Evolutionary conservation across 2,329 filamentous ascomycete species (phyloP).

Genomic region (Decorospora gaudefroyi): DNA sequence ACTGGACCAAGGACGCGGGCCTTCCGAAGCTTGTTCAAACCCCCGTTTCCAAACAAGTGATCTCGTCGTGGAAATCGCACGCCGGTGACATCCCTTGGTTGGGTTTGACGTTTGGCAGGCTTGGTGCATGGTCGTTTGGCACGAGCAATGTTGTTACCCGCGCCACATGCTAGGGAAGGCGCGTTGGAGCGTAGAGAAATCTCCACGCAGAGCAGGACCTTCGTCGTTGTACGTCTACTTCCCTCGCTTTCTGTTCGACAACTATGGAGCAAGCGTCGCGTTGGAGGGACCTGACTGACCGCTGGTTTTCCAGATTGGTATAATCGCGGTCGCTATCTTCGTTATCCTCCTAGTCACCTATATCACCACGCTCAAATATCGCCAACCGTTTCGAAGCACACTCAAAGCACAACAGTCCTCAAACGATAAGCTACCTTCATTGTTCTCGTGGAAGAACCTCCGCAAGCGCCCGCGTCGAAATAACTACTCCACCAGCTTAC

Average conservation of each 20-base stretch:
- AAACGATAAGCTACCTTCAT: constrained; percentile 36
- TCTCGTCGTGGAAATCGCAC: constrained; percentile 30
- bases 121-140: constrained; percentile 7
- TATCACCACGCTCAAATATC: constrained; percentile 34
- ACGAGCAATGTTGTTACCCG: constrained; percentile 39
- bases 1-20: constrained; percentile 21
- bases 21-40: constrained; percentile 23
- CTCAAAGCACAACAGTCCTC: constrained; percentile 18
- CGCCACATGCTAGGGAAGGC: constrained; percentile 24
- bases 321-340: constrained; percentile 39
- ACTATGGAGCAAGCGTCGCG: not conserved
- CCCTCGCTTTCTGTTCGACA: not conserved
- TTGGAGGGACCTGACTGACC: constrained; percentile 16
- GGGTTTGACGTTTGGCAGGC: constrained; percentile 13
- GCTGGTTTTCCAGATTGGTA: constrained; percentile 26
- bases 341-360: constrained; percentile 42
- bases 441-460: constrained; percentile 40
- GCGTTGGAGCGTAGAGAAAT: constrained; percentile 27
- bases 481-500: constrained; percentile 43
- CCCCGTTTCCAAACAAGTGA: constrained; percentile 30
- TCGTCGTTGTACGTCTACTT: constrained; percentile 36
- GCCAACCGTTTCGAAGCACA: constrained; percentile 18
- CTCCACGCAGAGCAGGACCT: constrained; percentile 29
- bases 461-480: constrained; percentile 34
- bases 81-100: constrained; percentile 12